Evolutionary conservation across 495 filamentous ascomycete genomes (phyloP).

Genomic region (Cairneyella variabilis): DNA sequence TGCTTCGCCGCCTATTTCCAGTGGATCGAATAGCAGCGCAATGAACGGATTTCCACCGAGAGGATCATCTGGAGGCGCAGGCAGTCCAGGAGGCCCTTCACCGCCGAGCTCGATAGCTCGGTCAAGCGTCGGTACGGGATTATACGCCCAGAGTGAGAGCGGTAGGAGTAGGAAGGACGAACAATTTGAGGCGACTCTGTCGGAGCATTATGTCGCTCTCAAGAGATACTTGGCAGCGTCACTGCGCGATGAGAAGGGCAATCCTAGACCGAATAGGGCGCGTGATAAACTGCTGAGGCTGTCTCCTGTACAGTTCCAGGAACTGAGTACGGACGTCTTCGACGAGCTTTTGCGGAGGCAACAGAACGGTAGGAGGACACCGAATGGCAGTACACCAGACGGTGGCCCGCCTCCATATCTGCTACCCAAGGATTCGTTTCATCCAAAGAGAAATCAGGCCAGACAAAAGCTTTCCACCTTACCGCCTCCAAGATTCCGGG

Average conservation of each 20-base stretch:
- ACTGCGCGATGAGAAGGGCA: conserved; percentile 68
- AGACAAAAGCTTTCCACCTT: conserved; percentile 89
- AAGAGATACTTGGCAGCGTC: conserved; percentile 70
- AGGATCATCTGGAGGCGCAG: conserved; percentile 28
- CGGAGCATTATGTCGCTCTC: conserved; percentile 78
- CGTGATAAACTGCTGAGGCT: conserved; percentile 88
- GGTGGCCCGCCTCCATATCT: conserved; percentile 60
- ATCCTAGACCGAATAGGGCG: conserved; percentile 76
- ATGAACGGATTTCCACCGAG: conserved; percentile 49
- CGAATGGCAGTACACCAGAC: conserved; percentile 49
- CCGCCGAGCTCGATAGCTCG: conserved; percentile 83
- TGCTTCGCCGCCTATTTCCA: conserved; percentile 67
- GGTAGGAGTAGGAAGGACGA: conserved; percentile 39
- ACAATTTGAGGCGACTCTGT: conserved; percentile 49
- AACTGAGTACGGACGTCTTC: conserved; percentile 95
- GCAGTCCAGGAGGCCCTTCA: conserved; percentile 59
- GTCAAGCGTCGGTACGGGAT: conserved; percentile 63
- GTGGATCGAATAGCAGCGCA: conserved; percentile 55
- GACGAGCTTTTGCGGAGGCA: conserved; percentile 91
- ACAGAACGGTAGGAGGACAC: conserved; percentile 46
- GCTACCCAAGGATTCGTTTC: conserved; percentile 79
- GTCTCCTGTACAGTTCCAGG: conserved; percentile 89
- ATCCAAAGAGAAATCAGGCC: conserved; percentile 95
- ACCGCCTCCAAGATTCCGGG: conserved; percentile 76
- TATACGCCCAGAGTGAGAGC: conserved; percentile 62